Base-by-base conservation (phyloP, 768 basidiomycete genomes). In the Podaxis carcinomalis region DNA sequence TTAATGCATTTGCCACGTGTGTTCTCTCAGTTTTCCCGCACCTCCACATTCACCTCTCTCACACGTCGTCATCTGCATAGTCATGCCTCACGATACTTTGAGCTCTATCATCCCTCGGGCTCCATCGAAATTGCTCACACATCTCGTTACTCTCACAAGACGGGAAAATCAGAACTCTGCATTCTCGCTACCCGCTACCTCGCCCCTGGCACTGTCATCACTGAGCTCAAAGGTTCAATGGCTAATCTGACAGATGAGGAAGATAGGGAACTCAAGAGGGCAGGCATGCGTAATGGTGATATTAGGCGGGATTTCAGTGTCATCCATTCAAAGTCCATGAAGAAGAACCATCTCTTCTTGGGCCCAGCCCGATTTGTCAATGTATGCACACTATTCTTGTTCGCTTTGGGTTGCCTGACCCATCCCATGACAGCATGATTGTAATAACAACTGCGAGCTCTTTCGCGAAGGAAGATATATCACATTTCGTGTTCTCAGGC, bases 341-440 rank as follows among this genome's bases (percentile, higher is more conserved):
- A 93, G 79, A 92, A 91, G 75, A 94, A 92, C 68, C 91, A 93
- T 76, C 79, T 94, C 69, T 93, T 94, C 77, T 78, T 94, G 70
- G 92, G 92, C 9, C 93, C 92, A 54, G 93, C 92, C 75, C 88
- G 92, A 69, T 94, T 94, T 76, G 92, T 94, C 63, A 94, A 94
- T 71, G 92, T 93, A 74, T 81, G 90, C 67, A 56, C 62, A 62
- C 57, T 61, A 66, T 63, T 59, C 61, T 50, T 65, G 57, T 64
- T 60, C 58, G 54, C 57, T 61, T 68, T 66, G 65, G 68, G 70
- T 55, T 61, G 62, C 65, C 67, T 64, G 65, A 62, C 53, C 25
- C 51, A 47, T 60, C 62, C 47, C 56, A 62, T 70, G 65, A 64
- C 72, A 93, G 92, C 92, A 94, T 71, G 92, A 94, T 71, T 94